Evolutionary conservation across 2,329 filamentous ascomycete species (phyloP).

Genomic region (Cercospora beticola): DNA sequence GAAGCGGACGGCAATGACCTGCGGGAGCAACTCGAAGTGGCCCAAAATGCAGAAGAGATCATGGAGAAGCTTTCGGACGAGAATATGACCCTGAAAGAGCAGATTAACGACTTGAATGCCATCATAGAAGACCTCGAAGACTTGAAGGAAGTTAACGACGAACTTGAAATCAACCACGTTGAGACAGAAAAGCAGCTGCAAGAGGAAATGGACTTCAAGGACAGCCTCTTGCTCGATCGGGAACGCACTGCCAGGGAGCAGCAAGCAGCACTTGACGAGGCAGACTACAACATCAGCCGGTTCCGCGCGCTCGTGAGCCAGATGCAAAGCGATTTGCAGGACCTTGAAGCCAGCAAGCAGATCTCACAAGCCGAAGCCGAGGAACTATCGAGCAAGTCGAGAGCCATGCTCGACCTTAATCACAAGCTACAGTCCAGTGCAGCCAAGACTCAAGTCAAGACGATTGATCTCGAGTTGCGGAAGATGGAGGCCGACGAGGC

Average conservation of each 20-base stretch:
- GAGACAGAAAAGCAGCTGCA: conserved; percentile 94
- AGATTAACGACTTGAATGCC: conserved; percentile 77
- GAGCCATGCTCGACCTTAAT: conserved; percentile 96
- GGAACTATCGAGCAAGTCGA: conserved; percentile 81
- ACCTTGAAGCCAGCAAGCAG: conserved; percentile 87
- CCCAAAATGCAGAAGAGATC: conserved; percentile 85
- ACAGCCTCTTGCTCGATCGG: conserved; percentile 80
- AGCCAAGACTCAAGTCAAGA: conserved; percentile 88
- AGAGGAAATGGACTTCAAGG: conserved; percentile 86
- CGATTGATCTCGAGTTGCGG: conserved; percentile 85
- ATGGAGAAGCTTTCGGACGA: conserved; percentile 88
- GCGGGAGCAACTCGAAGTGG: conserved; percentile 85
- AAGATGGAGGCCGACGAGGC: conserved; percentile 87
- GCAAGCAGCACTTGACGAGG: conserved; percentile 76
- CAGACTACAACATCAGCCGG: conserved; percentile 83
- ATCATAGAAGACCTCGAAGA: conserved; percentile 85
- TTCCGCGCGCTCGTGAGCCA: conserved; percentile 87
- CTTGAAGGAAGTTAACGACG: conserved; percentile 88
- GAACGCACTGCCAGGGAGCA: conserved; percentile 70
- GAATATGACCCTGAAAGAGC: conserved; percentile 78
- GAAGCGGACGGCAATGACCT: conserved; percentile 81
- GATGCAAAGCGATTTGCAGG: conserved; percentile 81
- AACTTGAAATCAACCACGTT: conserved; percentile 88
- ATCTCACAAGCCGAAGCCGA: conserved; percentile 91
- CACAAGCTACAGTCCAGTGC: conserved; percentile 89